Evolutionary conservation across 164 flowering plant species (phyloP).

Genomic region (Berberis vulgaris): DNA sequence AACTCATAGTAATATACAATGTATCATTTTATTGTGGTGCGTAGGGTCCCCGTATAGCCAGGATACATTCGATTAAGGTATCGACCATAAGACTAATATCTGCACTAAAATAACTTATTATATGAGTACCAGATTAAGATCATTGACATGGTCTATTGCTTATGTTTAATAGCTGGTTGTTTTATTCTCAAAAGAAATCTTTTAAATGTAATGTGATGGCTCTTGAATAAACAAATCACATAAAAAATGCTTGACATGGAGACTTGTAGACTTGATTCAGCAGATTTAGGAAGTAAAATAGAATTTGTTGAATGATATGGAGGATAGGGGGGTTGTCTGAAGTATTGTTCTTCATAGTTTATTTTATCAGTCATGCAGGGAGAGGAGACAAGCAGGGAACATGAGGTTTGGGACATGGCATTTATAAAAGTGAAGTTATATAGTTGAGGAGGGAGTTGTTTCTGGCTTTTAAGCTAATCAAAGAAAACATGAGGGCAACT

Average conservation of each 20-base stretch:
- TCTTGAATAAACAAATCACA: too few species aligned
- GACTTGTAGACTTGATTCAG: neutral
- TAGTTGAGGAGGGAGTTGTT: neutral
- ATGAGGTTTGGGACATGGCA: neutral
- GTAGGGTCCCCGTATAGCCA: constrained; percentile 1
- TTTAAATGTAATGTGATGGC: too few species aligned
- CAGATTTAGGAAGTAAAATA: neutral
- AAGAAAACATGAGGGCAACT: constrained; percentile 23
- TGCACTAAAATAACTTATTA: too few species aligned
- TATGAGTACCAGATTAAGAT: too few species aligned
- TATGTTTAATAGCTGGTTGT: too few species aligned
- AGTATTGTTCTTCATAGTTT: neutral
- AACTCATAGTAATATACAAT: constrained; percentile 3
- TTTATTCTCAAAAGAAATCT: too few species aligned
- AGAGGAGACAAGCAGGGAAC: too few species aligned
- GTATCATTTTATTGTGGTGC: constrained; percentile 3
- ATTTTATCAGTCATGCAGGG: too few species aligned
- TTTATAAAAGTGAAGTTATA: neutral
- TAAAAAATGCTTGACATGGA: too few species aligned
- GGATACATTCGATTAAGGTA: neutral
- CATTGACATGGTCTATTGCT: too few species aligned
- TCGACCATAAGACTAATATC: too few species aligned
- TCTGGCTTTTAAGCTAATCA: neutral
- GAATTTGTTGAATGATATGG: neutral
- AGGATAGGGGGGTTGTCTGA: neutral